Percentiles rank a stretch among this genome's conserved stretches.
Conservation (phyloP, 768 basidiomycete species). For the Paxillus ammoniavirescens region DNA sequence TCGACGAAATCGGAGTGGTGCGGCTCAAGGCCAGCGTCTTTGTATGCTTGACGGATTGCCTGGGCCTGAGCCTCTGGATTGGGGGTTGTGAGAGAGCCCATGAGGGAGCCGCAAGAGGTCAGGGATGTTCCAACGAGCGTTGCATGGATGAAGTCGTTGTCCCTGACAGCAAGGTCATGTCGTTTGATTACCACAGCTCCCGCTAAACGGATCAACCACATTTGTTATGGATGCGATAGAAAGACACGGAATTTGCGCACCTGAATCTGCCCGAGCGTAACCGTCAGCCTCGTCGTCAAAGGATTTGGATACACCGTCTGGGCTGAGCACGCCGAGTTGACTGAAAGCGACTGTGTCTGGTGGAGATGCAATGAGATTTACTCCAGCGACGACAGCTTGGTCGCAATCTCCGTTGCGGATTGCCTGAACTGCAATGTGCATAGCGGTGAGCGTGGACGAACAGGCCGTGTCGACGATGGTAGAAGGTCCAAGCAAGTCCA, state of each 20-base stretch:
- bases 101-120: conserved; percentile 33
- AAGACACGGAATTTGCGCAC: neutral
- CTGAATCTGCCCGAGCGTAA: conserved; percentile 19
- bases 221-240: neutral
- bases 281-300: conserved; percentile 45
- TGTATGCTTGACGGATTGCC: conserved; percentile 38
- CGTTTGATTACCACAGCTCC: conserved; percentile 41
- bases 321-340: conserved; percentile 35
- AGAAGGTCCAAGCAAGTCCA: conserved; percentile 39
- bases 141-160: conserved; percentile 41
- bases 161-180: conserved; percentile 35
- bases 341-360: conserved; percentile 37
- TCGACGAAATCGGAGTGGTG: conserved; percentile 44
- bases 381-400: conserved; percentile 42
- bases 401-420: conserved; percentile 41
- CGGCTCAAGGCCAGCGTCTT: conserved; percentile 29
- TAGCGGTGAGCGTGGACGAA: conserved; percentile 39
- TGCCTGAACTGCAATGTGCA: conserved; percentile 43
- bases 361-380: conserved; percentile 38
- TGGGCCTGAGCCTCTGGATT: conserved; percentile 34
- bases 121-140: conserved; percentile 42
- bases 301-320: conserved; percentile 42
- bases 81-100: conserved; percentile 38
- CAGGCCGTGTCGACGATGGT: conserved; percentile 46
- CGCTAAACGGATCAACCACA: conserved; percentile 3